phyloP scores from a whole-genome alignment of 1,139 yeast genomes.

The Lodderomyces parapsilosis region DNA sequence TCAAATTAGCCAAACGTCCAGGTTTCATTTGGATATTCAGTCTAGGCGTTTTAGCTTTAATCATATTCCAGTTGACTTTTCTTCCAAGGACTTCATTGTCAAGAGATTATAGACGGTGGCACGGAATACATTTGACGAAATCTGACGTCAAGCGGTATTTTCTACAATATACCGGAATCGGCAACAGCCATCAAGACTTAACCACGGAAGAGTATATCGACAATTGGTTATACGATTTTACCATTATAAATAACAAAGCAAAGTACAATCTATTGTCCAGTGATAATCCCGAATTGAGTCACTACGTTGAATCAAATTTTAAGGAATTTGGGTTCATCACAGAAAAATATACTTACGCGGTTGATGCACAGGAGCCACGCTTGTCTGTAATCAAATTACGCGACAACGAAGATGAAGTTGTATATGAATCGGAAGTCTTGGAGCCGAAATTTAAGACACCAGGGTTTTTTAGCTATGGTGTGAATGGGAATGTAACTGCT shows the following conservation, averaged over 20 bases:
- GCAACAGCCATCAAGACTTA: constrained; percentile 22
- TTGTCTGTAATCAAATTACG: constrained; percentile 24
- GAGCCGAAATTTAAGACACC: constrained; percentile 37
- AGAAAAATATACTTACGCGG: constrained; percentile 18
- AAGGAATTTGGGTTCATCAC: constrained; percentile 29
- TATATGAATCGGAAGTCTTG: constrained; percentile 25
- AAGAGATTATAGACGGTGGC: constrained; percentile 77
- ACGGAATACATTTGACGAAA: constrained; percentile 60
- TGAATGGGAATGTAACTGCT: constrained; percentile 25
- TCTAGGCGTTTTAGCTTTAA: constrained; percentile 53
- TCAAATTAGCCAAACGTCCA: constrained; percentile 30
- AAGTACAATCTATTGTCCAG: constrained; percentile 25
- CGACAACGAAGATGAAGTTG: constrained; percentile 22
- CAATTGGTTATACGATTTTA: constrained; percentile 26
- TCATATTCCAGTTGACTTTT: constrained; percentile 67
- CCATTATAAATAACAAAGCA: constrained; percentile 17
- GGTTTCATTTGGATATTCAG: constrained; percentile 50
- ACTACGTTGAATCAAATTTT: constrained; percentile 27
- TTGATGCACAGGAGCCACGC: constrained; percentile 24
- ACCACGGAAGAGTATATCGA: constrained; percentile 30
- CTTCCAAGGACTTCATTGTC: constrained; percentile 84
- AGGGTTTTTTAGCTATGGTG: constrained; percentile 34
- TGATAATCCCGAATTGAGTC: constrained; percentile 27
- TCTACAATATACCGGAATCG: constrained; percentile 28
- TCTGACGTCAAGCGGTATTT: constrained; percentile 58